Evolutionary conservation across 306 rosid species (phyloP), one percentile per base, ranked within the genome.

Genomic region (Psophocarpus tetragonolobus): DNA sequence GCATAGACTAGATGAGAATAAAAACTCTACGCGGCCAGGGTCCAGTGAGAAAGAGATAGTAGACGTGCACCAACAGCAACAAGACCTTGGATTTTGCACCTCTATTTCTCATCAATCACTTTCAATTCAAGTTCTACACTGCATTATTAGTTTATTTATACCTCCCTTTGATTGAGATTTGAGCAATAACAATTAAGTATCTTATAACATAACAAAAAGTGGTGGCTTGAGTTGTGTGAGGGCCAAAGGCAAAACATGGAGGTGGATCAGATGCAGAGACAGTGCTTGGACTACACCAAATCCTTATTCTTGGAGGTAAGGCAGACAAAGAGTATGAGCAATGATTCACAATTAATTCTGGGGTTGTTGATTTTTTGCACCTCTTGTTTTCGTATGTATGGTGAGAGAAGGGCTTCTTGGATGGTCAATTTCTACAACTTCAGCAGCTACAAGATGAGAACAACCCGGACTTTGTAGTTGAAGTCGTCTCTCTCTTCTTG

Each of bases 401-500:
- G 63, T 63, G 85, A 45, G 83, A 45, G 67, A 72, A 92, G 97
- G 91, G 93, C 32, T 77, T 73, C 69, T 50, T 92, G 89, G 97
- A 92, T 87, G 75, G 67, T 60, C 67, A 60, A 60, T 60, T 60
- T 60, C 21, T 29, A 5, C 67, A 60, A 60, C 67, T 60, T 29
- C 67, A 60, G 67, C 67, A 60, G 67, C 67, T 60, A 60, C 67
- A 60, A 29, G 67, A 60, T 60, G 67, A 60, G 41, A 60, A 60
- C 67, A 60, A 60, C 67, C 67, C 21, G 5, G 67, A 60, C 41
- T 60, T 60, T 15, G 67, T 60, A 29, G 80, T 44, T 80, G 96
- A 92, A 88, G 96, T 92, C 5, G 93, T 81, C 20, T 85, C 90
- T 72, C 89, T 90, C 30, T 92, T 90, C 91, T 92, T 90, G 81